These are phyloP conservation scores for Neofusicoccum umdonicola DNA, from an alignment of 2,329 filamentous ascomycete genomes.

Conservation along the genomic window DNA sequence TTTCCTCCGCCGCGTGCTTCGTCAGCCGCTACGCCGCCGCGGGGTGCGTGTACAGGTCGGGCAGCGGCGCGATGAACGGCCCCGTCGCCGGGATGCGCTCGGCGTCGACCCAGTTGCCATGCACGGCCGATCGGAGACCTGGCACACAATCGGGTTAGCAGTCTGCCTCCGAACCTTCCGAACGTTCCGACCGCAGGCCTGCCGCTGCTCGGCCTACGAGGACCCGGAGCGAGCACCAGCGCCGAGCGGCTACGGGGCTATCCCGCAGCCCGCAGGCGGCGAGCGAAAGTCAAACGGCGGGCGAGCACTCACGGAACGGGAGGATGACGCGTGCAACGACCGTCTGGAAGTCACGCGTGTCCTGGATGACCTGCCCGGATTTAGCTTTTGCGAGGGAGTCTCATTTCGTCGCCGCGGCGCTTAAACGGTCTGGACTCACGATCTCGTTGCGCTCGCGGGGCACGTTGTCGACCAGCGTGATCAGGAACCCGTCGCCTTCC, in stretches of 20 bases:
- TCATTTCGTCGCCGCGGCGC: not conserved
- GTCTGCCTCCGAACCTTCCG: not conserved
- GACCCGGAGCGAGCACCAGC: not conserved
- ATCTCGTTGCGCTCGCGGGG: not conserved
- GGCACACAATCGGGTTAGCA: not conserved
- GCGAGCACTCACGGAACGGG: not conserved
- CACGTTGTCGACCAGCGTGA: not conserved
- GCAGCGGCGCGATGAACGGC: not conserved
- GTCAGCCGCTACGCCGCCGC: not conserved
- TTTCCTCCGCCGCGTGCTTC: not conserved
- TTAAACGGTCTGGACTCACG: not conserved
- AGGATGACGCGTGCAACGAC: not conserved
- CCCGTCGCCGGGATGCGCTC: slow-evolving; percentile 2
- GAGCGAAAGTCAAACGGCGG: not conserved
- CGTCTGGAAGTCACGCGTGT: slow-evolving; percentile 1
- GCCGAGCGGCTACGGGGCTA: not conserved
- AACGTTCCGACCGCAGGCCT: not conserved
- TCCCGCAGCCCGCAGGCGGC: no score
- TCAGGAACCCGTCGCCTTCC: slow-evolving; percentile 3
- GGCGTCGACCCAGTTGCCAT: slow-evolving; percentile 4
- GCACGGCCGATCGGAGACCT: slow-evolving; percentile 2
- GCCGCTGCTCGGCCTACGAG: no score
- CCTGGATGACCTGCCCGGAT: not conserved
- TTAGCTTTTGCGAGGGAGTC: not conserved
- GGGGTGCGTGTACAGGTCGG: not conserved